Base-by-base conservation (phyloP, 2,329 filamentous ascomycete genomes). In the Phialophora tarda region DNA sequence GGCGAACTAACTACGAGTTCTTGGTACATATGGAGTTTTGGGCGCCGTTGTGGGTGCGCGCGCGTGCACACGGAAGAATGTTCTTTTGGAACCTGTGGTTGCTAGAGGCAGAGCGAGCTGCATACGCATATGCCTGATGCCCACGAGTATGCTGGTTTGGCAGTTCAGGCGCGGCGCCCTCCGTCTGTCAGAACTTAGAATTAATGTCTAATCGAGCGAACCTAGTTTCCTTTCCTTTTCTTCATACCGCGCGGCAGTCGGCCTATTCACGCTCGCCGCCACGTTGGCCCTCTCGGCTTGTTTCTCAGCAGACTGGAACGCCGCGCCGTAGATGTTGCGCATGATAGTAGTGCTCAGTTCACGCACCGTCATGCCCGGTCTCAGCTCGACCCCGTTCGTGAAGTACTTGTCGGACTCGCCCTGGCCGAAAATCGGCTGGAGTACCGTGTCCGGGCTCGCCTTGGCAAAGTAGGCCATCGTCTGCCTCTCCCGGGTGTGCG, bases 391-490 rank as follows among this genome's bases (percentile, higher is more conserved):
- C 10, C 71, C 71, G 56, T 73, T 73, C 1, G 69, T 62, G 51
- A 67, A 55, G 58, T 73, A 73, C 26, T 59, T 61, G 24, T 59
- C 41, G 3, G 50, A 30, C 32, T 32, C 34, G 41, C 24, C 51
- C 23, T 51, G 54, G 12, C 34, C n/a, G 12, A 26, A n/a, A 24
- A 70, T 62, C 4, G 71, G 70, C 51, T 70, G 59, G 23, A 73
- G 61, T 8, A 72, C 62, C 12, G 71, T 73, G 2, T 73, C 71
- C 1, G 71, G 71, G 47, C 56, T 59, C 2, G 71, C 71, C 10
- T 62, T 59, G 7, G 64, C 69, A 50, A 73, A 73, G 50, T 73
- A 73, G 34, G 71, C 72, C 71, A 73, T 73, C 6, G 62, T 66
- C 57, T 72, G 62, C 30, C 72, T 62, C 58, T 72, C 72, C 12